Conservation (phyloP, 1,284 basidiomycete species). For the Leccinum colubrinum region DNA sequence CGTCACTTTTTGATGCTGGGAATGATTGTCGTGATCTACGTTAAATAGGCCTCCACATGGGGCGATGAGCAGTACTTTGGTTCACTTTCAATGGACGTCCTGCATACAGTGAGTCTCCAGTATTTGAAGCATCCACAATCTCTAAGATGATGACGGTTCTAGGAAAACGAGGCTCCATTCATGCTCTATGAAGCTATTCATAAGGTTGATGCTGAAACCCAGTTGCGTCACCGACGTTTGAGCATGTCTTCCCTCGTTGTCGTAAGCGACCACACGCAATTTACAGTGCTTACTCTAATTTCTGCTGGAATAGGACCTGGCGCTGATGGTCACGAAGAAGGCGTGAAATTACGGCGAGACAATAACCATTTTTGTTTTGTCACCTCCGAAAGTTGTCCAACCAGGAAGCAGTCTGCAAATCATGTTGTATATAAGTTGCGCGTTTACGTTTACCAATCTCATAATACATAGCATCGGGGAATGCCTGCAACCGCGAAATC, state of each 20-base stretch:
- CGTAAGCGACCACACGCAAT: constrained; percentile 16
- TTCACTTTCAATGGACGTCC: not conserved
- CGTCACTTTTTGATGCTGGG: constrained; percentile 3
- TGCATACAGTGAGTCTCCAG: constrained; percentile 5
- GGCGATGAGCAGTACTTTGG: not conserved
- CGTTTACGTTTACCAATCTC: not conserved
- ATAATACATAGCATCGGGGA: not conserved
- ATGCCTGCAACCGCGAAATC: not conserved
- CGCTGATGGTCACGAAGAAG: constrained; percentile 12
- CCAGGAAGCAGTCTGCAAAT: not conserved
- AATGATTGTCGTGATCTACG: constrained; percentile 3
- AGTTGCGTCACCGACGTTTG: constrained; percentile 13
- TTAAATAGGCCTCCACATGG: constrained; percentile 6
- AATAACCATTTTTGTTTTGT: not conserved
- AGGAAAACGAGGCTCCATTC: constrained; percentile 6
- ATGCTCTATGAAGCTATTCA: constrained; percentile 13
- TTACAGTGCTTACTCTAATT: constrained; percentile 3
- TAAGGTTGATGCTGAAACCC: not conserved
- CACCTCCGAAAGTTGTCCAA: not conserved
- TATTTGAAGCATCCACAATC: not conserved
- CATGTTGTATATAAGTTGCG: not conserved
- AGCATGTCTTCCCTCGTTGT: constrained; percentile 24
- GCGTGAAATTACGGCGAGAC: not conserved
- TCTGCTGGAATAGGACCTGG: constrained; percentile 23
- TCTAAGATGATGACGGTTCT: constrained; percentile 1